Percentiles rank a stretch among this genome's conserved stretches.
phyloP scores from a whole-genome alignment of 1,284 basidiomycete genomes.

The Trichosporon sp. region DNA sequence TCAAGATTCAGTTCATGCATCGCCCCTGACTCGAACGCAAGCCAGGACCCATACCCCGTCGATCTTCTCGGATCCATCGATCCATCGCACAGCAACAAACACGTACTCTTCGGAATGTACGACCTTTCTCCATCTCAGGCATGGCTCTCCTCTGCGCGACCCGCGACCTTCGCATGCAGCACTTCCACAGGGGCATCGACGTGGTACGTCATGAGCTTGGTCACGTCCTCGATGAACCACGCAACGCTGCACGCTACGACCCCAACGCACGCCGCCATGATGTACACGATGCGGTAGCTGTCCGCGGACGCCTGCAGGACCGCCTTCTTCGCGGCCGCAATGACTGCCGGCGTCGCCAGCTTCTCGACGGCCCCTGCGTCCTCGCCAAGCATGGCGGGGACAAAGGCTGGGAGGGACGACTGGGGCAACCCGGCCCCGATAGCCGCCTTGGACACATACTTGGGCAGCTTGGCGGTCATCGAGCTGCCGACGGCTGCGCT shows the following conservation, averaged over 20 bases:
- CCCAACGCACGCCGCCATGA: slow-evolving; percentile 27
- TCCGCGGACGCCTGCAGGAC: slow-evolving; percentile 14
- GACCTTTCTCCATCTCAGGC: too few species aligned
- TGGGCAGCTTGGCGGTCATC: slow-evolving; percentile 27
- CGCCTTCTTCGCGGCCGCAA: slow-evolving; percentile 21
- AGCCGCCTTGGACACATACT: slow-evolving; percentile 29
- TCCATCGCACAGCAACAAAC: too few species aligned
- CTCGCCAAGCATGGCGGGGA: slow-evolving; percentile 15
- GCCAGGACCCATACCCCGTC: too few species aligned
- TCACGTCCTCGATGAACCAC: slow-evolving; percentile 24
- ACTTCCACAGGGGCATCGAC: slow-evolving; percentile 30
- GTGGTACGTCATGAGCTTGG: slow-evolving; percentile 24
- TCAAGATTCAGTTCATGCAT: too few species aligned
- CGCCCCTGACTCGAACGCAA: too few species aligned
- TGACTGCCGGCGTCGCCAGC: slow-evolving; percentile 21
- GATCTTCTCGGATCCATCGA: too few species aligned
- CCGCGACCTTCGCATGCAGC: slow-evolving; percentile 26
- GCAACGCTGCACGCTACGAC: slow-evolving; percentile 19
- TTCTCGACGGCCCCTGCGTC: not conserved
- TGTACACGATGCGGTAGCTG: slow-evolving; percentile 25
- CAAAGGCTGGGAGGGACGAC: slow-evolving; percentile 25
- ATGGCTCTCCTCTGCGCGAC: too few species aligned
- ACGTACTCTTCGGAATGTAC: too few species aligned
- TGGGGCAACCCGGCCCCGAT: slow-evolving; percentile 28
- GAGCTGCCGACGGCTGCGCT: slow-evolving; percentile 26